phyloP scores from a whole-genome alignment of 176 grass and related monocot species.

The Eleusine coracana region DNA sequence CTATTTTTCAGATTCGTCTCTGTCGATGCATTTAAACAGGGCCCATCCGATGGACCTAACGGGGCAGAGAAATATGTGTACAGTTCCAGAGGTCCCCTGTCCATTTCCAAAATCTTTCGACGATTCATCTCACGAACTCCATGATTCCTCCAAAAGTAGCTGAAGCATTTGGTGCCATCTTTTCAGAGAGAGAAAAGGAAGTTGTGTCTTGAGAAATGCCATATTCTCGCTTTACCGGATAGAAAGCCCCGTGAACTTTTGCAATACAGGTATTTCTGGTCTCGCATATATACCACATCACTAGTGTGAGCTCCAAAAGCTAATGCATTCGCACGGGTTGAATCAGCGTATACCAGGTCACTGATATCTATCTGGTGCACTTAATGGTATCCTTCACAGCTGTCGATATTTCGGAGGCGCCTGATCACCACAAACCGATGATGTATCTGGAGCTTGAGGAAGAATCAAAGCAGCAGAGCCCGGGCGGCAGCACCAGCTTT shows the following conservation, averaged over 20 bases:
- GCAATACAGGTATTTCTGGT: neutral
- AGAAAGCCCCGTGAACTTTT: neutral
- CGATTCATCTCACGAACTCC: neutral
- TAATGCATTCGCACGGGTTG: neutral
- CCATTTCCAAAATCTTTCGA: constrained; percentile 25
- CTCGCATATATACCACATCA: neutral
- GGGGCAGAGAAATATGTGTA: neutral
- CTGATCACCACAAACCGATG: neutral
- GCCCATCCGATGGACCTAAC: neutral
- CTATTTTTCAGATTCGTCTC: neutral
- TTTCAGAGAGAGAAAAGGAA: neutral
- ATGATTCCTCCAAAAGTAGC: neutral
- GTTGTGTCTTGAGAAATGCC: neutral
- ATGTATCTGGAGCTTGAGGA: neutral
- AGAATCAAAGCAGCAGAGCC: neutral
- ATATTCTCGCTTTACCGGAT: constrained; percentile 13
- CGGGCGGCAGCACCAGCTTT: neutral
- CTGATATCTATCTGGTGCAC: neutral
- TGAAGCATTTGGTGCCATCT: neutral
- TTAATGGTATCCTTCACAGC: neutral
- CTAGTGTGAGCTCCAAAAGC: constrained; percentile 1
- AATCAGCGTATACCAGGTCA: neutral
- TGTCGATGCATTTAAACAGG: neutral
- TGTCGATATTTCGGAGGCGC: constrained; percentile 14
- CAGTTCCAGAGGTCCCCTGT: neutral